These are phyloP conservation scores for Pelargonium fulgidum DNA, from an alignment of 441 rosid genomes.

Conservation along the genomic window DNA sequence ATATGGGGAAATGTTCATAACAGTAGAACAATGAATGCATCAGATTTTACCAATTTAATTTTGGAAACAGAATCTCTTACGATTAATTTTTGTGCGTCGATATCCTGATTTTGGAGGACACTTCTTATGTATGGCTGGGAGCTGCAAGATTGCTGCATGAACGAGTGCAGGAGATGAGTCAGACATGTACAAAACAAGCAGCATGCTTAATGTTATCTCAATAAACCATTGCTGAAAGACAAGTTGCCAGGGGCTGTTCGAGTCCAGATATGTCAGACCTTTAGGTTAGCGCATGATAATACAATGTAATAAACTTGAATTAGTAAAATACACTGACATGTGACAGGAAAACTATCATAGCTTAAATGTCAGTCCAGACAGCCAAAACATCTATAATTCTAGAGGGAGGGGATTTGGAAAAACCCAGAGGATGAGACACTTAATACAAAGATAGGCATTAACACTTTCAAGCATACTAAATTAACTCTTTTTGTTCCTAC, in stretches of 20 bases:
- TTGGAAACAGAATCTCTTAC: conserved; percentile 44
- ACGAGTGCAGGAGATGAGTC: conserved; percentile 13
- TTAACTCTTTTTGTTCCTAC: not conserved
- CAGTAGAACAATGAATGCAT: conserved; percentile 12
- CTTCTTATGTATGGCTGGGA: conserved; percentile 74
- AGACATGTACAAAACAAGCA: conserved; percentile 24
- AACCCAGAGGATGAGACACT: not conserved
- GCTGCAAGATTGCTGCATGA: conserved; percentile 81
- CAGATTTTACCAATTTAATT: conserved; percentile 9
- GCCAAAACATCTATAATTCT: too few species aligned
- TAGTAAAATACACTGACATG: not conserved
- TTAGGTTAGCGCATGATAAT: not conserved
- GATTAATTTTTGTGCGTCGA: conserved; percentile 68
- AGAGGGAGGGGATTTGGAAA: not conserved
- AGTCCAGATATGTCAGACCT: not conserved
- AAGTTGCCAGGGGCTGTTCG: not conserved
- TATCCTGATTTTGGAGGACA: conserved; percentile 78
- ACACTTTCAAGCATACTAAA: not conserved
- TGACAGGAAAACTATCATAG: not conserved
- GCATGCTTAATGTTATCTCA: conserved; percentile 9
- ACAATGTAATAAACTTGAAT: not conserved
- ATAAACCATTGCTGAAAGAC: conserved; percentile 1
- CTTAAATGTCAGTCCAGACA: too few species aligned
- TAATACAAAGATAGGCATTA: not conserved
- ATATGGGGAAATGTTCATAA: not conserved